These are phyloP conservation scores for Canavalia gladiata DNA, from an alignment of 306 rosid species.

Conservation along the genomic window DNA sequence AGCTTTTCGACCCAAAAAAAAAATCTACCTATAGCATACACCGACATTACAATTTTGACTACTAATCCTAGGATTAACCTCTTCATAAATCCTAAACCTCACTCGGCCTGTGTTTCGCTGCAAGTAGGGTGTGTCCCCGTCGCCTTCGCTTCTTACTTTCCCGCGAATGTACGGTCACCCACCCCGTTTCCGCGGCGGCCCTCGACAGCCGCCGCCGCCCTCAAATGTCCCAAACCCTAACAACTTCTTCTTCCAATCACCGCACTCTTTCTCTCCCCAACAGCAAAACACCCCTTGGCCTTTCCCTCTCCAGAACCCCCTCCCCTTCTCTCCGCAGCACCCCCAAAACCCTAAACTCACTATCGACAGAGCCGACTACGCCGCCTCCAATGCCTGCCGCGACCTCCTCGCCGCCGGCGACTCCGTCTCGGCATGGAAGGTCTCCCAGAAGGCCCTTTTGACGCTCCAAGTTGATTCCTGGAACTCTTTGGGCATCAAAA, in stretches of 20 bases:
- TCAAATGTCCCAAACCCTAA: slow-evolving; percentile 35
- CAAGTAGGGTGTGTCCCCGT: too few species aligned
- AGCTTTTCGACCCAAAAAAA: too few species aligned
- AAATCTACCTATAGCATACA: too few species aligned
- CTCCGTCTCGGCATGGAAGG: slow-evolving; percentile 76
- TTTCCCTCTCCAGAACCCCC: slow-evolving; percentile 19
- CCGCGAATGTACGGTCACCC: slow-evolving; percentile 59
- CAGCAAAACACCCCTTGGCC: slow-evolving; percentile 45
- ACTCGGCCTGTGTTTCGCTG: background rate
- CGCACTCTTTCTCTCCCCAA: slow-evolving; percentile 33
- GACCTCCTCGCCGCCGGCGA: slow-evolving; percentile 62
- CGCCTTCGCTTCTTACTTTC: background rate
- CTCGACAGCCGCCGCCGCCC: slow-evolving; percentile 17
- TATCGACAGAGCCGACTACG: slow-evolving; percentile 50
- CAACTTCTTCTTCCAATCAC: slow-evolving; percentile 16
- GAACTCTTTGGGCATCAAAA: slow-evolving; percentile 67
- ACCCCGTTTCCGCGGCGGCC: slow-evolving; percentile 40
- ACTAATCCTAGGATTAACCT: too few species aligned
- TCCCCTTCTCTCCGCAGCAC: background rate
- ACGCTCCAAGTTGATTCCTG: slow-evolving; percentile 70
- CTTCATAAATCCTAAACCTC: too few species aligned
- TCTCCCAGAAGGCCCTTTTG: slow-evolving; percentile 65
- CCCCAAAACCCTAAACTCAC: slow-evolving; percentile 36
- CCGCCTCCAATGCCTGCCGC: slow-evolving; percentile 60
- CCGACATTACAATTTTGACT: too few species aligned